A percentile compares a stretch with the other conserved stretches of the same genome.
Evolutionary conservation across 371 early-diverging fungal species (phyloP).

Genomic region (Gilbertella persicaria): DNA sequence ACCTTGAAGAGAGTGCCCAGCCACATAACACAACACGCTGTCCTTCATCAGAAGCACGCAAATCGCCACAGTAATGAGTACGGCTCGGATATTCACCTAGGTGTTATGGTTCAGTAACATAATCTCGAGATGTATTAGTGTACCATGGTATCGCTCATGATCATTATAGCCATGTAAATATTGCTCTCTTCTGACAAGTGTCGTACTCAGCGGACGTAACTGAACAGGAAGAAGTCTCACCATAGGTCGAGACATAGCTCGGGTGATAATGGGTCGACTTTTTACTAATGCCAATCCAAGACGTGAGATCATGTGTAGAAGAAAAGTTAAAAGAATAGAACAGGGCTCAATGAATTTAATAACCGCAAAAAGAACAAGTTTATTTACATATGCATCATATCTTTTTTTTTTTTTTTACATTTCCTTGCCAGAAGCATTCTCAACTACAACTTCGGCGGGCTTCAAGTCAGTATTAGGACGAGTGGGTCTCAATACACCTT

Average conservation of each 20-base stretch:
- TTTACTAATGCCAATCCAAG: no score
- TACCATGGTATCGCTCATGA: constrained; percentile 41
- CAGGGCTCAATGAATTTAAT: background rate
- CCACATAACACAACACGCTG: constrained; percentile 71
- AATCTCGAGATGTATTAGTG: background rate
- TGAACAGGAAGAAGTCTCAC: no score
- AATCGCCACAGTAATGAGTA: constrained; percentile 74
- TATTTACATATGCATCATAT: constrained; percentile 2
- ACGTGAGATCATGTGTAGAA: no score
- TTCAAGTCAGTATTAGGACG: constrained; percentile 11
- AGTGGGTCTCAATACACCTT: constrained; percentile 26
- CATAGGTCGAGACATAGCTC: no score
- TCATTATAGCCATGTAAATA: constrained; percentile 41
- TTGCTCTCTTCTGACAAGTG: constrained; percentile 10
- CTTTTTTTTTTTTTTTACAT: constrained; percentile 13
- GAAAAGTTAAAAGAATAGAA: constrained; percentile 4
- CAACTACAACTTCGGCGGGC: constrained; percentile 28
- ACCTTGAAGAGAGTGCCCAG: constrained; percentile 76
- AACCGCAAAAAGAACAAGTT: background rate
- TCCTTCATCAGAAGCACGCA: constrained; percentile 54
- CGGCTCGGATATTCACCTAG: constrained; percentile 54
- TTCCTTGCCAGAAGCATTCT: constrained; percentile 17
- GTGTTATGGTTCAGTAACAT: no score
- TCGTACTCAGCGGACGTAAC: background rate
- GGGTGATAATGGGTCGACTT: no score